Conservation (phyloP, 2,329 filamentous ascomycete genomes). For the Clonostachys chloroleuca region DNA sequence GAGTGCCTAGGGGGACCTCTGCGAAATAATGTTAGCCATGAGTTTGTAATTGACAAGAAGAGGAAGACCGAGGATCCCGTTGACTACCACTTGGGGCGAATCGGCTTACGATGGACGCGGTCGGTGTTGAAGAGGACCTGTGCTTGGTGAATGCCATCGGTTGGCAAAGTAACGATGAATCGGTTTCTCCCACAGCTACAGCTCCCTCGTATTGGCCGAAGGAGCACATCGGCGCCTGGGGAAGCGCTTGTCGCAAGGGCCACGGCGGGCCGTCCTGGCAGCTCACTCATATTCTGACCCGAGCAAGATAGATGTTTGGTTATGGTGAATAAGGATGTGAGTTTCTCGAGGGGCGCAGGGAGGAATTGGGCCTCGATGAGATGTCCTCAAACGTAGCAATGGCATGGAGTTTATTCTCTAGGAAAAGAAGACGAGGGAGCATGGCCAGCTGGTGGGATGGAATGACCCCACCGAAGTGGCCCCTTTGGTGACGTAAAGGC, state of each 20-base stretch:
- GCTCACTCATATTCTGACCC: too few species aligned
- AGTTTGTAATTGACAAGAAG: too few species aligned
- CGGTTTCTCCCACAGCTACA: conserved; percentile 85
- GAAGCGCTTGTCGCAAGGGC: too few species aligned
- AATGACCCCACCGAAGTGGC: background rate
- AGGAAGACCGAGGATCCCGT: background rate
- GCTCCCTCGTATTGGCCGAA: conserved; percentile 60
- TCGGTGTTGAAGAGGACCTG: conserved; percentile 74
- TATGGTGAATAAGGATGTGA: too few species aligned
- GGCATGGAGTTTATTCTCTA: background rate
- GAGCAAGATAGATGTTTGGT: too few species aligned
- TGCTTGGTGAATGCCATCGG: conserved; percentile 47
- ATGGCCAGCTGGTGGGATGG: background rate
- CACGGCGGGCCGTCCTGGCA: too few species aligned
- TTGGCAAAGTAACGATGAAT: conserved; percentile 71
- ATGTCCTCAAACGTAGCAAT: background rate
- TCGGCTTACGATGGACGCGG: conserved; percentile 63
- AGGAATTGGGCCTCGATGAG: too few species aligned
- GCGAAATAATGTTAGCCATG: background rate
- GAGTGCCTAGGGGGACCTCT: conserved; percentile 66
- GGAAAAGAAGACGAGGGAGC: background rate
- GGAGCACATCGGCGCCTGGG: too few species aligned
- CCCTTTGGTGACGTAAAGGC: too few species aligned
- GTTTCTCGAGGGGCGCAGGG: too few species aligned
- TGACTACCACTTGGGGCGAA: background rate